Evolutionary conservation across 306 rosid genomes (phyloP), one percentile per base, ranked within the genome.

Genomic region (Geum urbanum): DNA sequence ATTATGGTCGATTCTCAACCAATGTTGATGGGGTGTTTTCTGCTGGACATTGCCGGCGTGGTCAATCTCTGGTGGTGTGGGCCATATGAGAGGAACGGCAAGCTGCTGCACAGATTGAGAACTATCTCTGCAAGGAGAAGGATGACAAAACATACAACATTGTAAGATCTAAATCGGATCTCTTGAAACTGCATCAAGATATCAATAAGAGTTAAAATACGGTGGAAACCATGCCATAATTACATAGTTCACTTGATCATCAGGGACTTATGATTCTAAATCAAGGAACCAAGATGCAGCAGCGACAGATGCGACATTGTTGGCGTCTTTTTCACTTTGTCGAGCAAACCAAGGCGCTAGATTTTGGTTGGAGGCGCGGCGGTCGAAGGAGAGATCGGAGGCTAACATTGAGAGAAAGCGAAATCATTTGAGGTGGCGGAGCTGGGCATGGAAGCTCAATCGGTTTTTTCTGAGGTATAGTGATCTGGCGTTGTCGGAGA

Each of bases 21-120:
- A 88, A 54, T 51, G 87, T 83, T 5, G 84, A 94, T 0, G 97
- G 96, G 3, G 80, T 94, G 32, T 91, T 94, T 74, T 97, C 96
- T 0, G 97, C 97, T 0, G 97, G 99, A 2, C 97, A 94, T 72
- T 94, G 99, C 62, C 91, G 96, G 15, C 89, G 99, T 0, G 96
- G 99, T 32, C 99, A 94, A 67, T 94, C 99, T n/a, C 73, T 94
- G 53, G 96, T 94, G 63, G 99, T 94, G 4, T 94, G 96, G 97
- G 99, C 97, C 41, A 94, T 94, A 73, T 84, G 91, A 5, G 95
- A 91, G 83, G 97, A 97, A 22, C 78, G 96, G 39, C 97, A 94
- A 86, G 92, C 91, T 0, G 99, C 96, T 2, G 74, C 89, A 44
- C 88, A 74, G 77, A 95, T 94, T 2, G 97, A 94, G 79, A 84